Conservation (phyloP, 176 grass and related monocot genomes). For the Oryza glumipatula region DNA sequence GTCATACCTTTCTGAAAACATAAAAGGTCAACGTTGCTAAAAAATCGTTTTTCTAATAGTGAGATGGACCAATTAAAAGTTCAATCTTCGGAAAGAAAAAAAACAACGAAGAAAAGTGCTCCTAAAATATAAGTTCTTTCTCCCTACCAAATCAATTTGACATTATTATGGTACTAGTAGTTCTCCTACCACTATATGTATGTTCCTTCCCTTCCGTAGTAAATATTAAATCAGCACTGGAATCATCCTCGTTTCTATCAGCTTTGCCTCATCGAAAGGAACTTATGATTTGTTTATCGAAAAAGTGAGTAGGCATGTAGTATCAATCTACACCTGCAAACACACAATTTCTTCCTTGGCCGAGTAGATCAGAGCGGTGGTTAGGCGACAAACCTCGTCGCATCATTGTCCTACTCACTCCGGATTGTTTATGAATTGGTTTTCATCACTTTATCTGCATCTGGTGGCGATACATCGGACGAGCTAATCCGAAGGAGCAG, state of each 20-base stretch:
- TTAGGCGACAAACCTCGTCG: conserved; percentile 31
- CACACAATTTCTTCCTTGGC: neutral
- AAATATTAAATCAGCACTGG: neutral
- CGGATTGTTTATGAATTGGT: conserved; percentile 31
- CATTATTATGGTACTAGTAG: neutral
- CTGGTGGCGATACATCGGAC: conserved; percentile 36
- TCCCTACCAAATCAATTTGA: conserved; percentile 12
- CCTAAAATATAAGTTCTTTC: neutral
- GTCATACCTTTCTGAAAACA: no score
- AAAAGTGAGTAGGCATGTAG: neutral
- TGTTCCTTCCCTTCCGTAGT: neutral
- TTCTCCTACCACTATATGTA: neutral
- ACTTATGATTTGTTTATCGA: neutral
- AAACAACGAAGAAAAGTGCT: neutral
- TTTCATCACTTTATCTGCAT: neutral
- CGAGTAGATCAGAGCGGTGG: neutral
- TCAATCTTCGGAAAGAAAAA: neutral
- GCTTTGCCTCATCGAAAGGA: conserved; percentile 9
- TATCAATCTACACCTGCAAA: neutral
- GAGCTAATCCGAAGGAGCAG: conserved; percentile 52
- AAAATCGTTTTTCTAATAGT: no score
- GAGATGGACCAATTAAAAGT: neutral
- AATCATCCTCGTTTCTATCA: neutral
- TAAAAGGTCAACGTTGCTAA: no score
- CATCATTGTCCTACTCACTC: conserved; percentile 34